A percentile compares a stretch with the other conserved stretches of the same genome.
These are phyloP conservation scores for Calonectria ilicicola DNA, from an alignment of 2,329 filamentous ascomycete species.

Conservation along the genomic window DNA sequence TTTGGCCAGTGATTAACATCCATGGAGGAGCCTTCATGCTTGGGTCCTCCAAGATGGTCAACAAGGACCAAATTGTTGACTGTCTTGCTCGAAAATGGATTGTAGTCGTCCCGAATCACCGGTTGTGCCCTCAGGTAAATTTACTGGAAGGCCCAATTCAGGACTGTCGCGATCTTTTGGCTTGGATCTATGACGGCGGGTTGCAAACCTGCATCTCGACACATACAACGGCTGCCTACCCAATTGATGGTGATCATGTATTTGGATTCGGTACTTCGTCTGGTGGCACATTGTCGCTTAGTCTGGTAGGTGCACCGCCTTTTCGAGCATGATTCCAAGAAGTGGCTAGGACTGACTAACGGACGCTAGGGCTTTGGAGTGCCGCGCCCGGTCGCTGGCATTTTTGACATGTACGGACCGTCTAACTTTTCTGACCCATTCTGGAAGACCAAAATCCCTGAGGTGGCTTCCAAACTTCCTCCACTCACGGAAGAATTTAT, in stretches of 20 bases:
- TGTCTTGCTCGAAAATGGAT: conserved; percentile 15
- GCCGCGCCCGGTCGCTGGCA: conserved; percentile 49
- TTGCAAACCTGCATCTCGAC: conserved; percentile 38
- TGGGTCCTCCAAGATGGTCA: conserved; percentile 20
- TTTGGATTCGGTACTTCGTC: conserved; percentile 52
- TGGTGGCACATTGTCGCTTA: conserved; percentile 50
- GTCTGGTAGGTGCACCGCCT: conserved; percentile 46
- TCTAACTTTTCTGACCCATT: conserved; percentile 52
- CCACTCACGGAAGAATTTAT: conserved; percentile 46
- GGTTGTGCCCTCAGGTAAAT: conserved; percentile 50
- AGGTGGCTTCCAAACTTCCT: conserved; percentile 44
- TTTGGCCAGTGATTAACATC: conserved; percentile 11
- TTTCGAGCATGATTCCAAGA: not conserved
- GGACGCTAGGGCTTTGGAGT: conserved; percentile 50
- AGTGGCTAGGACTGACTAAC: not conserved
- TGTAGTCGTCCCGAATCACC: conserved; percentile 20
- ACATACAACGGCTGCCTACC: conserved; percentile 12
- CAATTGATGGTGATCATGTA: conserved; percentile 44
- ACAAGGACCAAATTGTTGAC: conserved; percentile 20
- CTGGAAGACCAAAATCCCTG: conserved; percentile 50
- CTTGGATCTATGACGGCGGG: conserved; percentile 48
- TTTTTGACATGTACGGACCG: conserved; percentile 56
- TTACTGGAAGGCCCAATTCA: conserved; percentile 46
- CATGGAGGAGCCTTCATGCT: conserved; percentile 24
- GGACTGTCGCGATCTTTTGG: conserved; percentile 50